These are phyloP conservation scores for Botrytis porri DNA, from an alignment of 2,329 filamentous ascomycete species.

Conservation along the genomic window DNA sequence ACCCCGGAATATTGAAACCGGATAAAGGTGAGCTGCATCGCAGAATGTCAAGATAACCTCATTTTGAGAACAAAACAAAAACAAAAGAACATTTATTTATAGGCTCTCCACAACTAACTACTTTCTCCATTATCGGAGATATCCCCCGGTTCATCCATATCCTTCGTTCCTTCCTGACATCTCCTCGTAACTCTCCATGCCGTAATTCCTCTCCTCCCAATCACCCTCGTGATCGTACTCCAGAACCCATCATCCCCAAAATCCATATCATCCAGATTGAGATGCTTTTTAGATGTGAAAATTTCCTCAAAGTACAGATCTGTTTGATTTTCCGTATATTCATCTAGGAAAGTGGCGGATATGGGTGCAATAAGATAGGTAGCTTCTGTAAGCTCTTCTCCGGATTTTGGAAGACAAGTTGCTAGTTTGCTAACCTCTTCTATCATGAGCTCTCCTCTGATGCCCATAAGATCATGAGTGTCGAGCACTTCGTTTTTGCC, in stretches of 20 bases:
- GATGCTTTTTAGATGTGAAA: slow-evolving; percentile 64
- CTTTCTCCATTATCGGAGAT: background rate
- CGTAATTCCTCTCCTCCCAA: slow-evolving; percentile 60
- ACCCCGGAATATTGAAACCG: background rate
- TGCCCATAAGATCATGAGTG: slow-evolving; percentile 72
- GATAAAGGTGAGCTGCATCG: background rate
- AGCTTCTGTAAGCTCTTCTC: slow-evolving; percentile 55
- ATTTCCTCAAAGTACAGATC: slow-evolving; percentile 64
- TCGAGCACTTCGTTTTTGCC: slow-evolving; percentile 69
- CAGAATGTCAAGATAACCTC: background rate
- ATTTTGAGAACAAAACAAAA: background rate
- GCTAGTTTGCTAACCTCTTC: slow-evolving; percentile 56
- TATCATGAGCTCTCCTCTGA: slow-evolving; percentile 59
- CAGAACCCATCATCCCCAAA: slow-evolving; percentile 74
- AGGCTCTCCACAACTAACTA: background rate
- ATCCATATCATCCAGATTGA: slow-evolving; percentile 78
- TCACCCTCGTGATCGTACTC: slow-evolving; percentile 65
- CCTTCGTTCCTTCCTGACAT: slow-evolving; percentile 5
- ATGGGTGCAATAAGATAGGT: slow-evolving; percentile 71
- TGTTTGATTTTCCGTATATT: slow-evolving; percentile 46
- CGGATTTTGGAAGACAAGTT: slow-evolving; percentile 59
- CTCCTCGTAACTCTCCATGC: slow-evolving; percentile 59
- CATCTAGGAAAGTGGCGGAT: slow-evolving; percentile 68
- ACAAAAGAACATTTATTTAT: slow-evolving; percentile 16
- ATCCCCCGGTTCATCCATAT: background rate